These are phyloP conservation scores for Calonectria pauciramosa DNA, from an alignment of 2,329 filamentous ascomycete species.

Conservation along the genomic window DNA sequence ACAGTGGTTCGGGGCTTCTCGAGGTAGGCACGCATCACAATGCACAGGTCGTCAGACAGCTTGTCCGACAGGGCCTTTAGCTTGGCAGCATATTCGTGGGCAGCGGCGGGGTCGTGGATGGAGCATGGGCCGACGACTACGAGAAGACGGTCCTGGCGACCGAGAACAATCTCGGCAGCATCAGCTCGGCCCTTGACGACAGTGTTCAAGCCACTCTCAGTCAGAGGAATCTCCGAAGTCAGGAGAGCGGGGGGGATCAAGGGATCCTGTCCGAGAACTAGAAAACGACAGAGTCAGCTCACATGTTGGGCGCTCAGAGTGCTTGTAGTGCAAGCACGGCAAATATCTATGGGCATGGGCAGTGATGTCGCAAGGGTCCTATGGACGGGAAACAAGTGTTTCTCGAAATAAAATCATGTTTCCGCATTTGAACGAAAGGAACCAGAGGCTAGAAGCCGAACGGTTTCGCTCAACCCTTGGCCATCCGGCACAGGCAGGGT, in stretches of 20 bases:
- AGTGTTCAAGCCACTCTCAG: conserved; percentile 72
- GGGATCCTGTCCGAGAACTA: conserved; percentile 94
- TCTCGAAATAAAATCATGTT: background rate
- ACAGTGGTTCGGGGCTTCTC: conserved; percentile 99
- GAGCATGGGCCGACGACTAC: conserved; percentile 97
- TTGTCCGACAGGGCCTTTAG: conserved; percentile 84
- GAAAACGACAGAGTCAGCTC: conserved; percentile 38
- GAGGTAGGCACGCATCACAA: conserved; percentile 98
- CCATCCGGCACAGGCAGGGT: background rate
- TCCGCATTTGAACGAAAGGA: background rate
- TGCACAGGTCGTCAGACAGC: conserved; percentile 85
- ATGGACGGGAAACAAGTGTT: background rate
- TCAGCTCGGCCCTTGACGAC: conserved; percentile 79
- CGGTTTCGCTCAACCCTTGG: background rate
- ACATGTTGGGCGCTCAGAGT: background rate
- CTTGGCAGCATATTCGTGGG: conserved; percentile 87
- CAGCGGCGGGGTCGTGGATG: conserved; percentile 91
- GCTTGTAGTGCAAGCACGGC: conserved; percentile 2
- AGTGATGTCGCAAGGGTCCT: background rate
- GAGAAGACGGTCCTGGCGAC: conserved; percentile 86
- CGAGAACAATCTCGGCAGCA: conserved; percentile 81
- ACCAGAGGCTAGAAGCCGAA: background rate
- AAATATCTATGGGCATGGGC: background rate
- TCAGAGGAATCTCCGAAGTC: conserved; percentile 85
- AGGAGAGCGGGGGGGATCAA: conserved; percentile 91